Evolutionary conservation across 164 flowering plant genomes (phyloP).

Genomic region (Stephania cephalantha): DNA sequence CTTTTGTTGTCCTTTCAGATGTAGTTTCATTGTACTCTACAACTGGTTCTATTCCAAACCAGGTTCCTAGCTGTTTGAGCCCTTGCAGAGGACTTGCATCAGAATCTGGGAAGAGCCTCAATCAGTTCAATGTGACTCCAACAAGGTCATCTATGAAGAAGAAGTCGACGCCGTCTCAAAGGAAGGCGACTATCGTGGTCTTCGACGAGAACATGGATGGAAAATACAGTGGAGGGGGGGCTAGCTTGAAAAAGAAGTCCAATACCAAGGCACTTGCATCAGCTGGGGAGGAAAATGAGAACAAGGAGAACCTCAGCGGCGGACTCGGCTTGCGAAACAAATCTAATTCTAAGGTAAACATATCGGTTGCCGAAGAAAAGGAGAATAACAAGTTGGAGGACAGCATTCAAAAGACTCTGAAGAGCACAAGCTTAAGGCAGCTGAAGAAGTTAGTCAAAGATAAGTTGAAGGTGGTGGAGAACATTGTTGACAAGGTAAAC

Average conservation of each 20-base stretch:
- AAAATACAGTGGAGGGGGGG: conserved; percentile 12
- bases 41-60: neutral
- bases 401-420: neutral
- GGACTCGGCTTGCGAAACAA: neutral
- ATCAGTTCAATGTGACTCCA: conserved; percentile 16
- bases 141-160: conserved; percentile 16
- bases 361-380: conserved; percentile 7
- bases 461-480: conserved; percentile 7
- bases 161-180: conserved; percentile 2
- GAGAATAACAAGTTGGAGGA: conserved; percentile 8
- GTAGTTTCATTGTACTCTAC: neutral
- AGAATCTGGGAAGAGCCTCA: neutral
- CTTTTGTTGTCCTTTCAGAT: neutral
- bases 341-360: neutral
- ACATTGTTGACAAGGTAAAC: conserved; percentile 19
- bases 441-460: conserved; percentile 33
- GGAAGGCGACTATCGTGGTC: conserved; percentile 7
- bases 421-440: conserved; percentile 30
- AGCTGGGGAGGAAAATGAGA: conserved; percentile 10
- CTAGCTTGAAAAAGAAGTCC: neutral
- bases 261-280: neutral
- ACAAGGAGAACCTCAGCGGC: neutral
- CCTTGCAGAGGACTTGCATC: conserved; percentile 2
- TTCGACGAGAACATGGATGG: conserved; percentile 30
- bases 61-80: neutral